phyloP scores from a whole-genome alignment of 163 green algal species.

The Smithsoniella earleae region DNA sequence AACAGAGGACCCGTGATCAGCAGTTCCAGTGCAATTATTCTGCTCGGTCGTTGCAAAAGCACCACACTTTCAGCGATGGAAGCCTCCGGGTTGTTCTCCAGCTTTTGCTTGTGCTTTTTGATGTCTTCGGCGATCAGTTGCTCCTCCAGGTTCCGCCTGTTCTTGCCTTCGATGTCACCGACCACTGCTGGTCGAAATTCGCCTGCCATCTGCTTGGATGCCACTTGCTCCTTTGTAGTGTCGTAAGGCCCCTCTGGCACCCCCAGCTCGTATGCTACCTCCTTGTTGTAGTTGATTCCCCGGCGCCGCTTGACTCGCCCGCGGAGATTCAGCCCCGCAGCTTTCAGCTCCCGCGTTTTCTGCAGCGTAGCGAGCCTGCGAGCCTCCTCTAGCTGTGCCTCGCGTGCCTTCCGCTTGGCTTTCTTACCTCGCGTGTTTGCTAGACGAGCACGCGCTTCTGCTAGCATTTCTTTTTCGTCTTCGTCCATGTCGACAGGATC shows the following conservation, averaged over 20 bases:
- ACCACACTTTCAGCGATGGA: background rate
- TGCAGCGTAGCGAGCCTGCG: slow-evolving; percentile 84
- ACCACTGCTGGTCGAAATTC: slow-evolving; percentile 35
- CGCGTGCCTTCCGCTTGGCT: slow-evolving; percentile 94
- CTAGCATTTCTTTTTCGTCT: slow-evolving; percentile 99
- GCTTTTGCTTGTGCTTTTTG: slow-evolving; percentile 28
- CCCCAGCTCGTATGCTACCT: slow-evolving; percentile 93
- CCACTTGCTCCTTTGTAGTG: slow-evolving; percentile 59
- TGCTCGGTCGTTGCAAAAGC: too few species aligned
- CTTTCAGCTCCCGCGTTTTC: slow-evolving; percentile 95
- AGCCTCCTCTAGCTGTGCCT: slow-evolving; percentile 97
- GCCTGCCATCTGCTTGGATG: slow-evolving; percentile 51
- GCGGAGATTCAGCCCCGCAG: slow-evolving; percentile 41
- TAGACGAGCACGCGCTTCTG: slow-evolving; percentile 84
- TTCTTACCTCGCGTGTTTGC: slow-evolving; percentile 99
- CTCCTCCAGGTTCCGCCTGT: slow-evolving; percentile 41
- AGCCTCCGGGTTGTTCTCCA: background rate
- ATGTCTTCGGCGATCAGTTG: slow-evolving; percentile 39
- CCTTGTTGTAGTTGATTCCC: slow-evolving; percentile 84
- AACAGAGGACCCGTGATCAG: background rate
- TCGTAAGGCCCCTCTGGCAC: slow-evolving; percentile 83
- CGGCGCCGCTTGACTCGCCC: slow-evolving; percentile 34
- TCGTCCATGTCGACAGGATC: slow-evolving; percentile 99
- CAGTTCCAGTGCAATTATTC: background rate
- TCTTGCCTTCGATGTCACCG: slow-evolving; percentile 80